These are phyloP conservation scores for Aspergillus alliaceus DNA, from an alignment of 2,329 filamentous ascomycete species.

Conservation along the genomic window DNA sequence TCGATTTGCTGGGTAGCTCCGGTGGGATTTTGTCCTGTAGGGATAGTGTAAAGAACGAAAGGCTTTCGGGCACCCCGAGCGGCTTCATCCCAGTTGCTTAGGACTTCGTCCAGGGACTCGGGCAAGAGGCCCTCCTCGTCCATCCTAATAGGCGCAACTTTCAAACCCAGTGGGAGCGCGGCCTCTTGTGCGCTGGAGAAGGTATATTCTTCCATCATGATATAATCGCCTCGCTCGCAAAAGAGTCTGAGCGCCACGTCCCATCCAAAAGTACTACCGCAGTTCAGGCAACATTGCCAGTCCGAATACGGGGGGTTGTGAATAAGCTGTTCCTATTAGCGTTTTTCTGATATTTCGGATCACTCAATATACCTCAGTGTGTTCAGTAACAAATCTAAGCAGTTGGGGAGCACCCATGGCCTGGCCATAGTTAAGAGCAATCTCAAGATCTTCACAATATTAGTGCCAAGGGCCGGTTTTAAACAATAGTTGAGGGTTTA, in stretches of 20 bases:
- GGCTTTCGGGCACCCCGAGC: slow-evolving; percentile 62
- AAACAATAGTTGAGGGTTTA: neutral
- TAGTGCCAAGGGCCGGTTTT: neutral
- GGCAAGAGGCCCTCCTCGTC: slow-evolving; percentile 67
- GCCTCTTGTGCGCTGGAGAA: slow-evolving; percentile 76
- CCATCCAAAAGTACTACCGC: slow-evolving; percentile 82
- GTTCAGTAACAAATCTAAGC: slow-evolving; percentile 87
- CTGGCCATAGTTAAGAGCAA: slow-evolving; percentile 92
- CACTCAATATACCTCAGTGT: slow-evolving; percentile 66
- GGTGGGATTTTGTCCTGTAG: slow-evolving; percentile 87
- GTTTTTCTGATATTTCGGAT: neutral
- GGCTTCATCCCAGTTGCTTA: slow-evolving; percentile 64
- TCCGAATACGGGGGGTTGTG: slow-evolving; percentile 84
- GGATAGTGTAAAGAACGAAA: slow-evolving; percentile 68
- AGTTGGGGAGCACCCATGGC: slow-evolving; percentile 82
- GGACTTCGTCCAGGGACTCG: slow-evolving; percentile 60
- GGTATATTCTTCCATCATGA: slow-evolving; percentile 88
- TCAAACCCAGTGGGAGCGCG: slow-evolving; percentile 62
- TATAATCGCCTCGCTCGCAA: slow-evolving; percentile 69
- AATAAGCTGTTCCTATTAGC: slow-evolving; percentile 56
- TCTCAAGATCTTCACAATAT: slow-evolving; percentile 67
- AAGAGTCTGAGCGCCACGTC: slow-evolving; percentile 85
- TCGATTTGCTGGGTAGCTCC: slow-evolving; percentile 74
- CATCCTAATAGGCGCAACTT: slow-evolving; percentile 61
- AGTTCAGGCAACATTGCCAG: slow-evolving; percentile 80